Percentiles rank a stretch among this genome's conserved stretches.
Evolutionary conservation across 495 filamentous ascomycete species (phyloP).

Genomic region (Chaetomium fimeti): DNA sequence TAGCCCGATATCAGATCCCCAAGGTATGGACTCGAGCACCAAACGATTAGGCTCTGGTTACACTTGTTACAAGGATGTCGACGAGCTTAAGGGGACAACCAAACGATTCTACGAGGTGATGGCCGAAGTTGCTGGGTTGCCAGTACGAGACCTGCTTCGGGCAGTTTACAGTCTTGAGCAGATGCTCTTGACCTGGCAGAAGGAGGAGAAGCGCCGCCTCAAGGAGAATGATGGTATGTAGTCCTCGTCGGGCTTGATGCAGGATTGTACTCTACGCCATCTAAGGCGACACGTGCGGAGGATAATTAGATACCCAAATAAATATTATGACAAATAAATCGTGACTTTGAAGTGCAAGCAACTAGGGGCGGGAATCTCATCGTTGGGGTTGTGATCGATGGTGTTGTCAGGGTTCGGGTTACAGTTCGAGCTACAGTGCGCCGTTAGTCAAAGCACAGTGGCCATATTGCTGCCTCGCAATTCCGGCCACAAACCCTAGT

Average conservation of each 20-base stretch:
- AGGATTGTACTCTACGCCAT: background rate
- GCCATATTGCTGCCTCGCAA: background rate
- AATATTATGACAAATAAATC: background rate
- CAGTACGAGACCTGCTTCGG: constrained; percentile 26
- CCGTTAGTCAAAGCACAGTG: background rate
- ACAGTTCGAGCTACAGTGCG: background rate
- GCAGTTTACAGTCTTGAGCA: constrained; percentile 31
- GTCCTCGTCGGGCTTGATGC: background rate
- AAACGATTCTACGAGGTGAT: constrained; percentile 34
- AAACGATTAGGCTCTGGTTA: constrained; percentile 27
- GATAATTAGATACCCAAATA: background rate
- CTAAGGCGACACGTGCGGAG: too few species aligned
- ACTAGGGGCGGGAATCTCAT: background rate
- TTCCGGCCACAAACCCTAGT: constrained; percentile 26
- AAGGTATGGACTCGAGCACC: background rate
- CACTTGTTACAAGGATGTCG: constrained; percentile 17
- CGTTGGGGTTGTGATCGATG: background rate
- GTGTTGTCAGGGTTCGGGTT: constrained; percentile 16
- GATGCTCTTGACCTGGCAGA: constrained; percentile 25
- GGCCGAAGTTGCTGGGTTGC: constrained; percentile 26
- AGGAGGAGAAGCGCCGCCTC: constrained; percentile 22
- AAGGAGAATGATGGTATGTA: background rate
- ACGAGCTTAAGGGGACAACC: constrained; percentile 27
- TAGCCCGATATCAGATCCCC: constrained; percentile 10
- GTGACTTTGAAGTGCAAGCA: background rate